Evolutionary conservation across 345 rosid species (phyloP).

Genomic region (Arabis alpina): DNA sequence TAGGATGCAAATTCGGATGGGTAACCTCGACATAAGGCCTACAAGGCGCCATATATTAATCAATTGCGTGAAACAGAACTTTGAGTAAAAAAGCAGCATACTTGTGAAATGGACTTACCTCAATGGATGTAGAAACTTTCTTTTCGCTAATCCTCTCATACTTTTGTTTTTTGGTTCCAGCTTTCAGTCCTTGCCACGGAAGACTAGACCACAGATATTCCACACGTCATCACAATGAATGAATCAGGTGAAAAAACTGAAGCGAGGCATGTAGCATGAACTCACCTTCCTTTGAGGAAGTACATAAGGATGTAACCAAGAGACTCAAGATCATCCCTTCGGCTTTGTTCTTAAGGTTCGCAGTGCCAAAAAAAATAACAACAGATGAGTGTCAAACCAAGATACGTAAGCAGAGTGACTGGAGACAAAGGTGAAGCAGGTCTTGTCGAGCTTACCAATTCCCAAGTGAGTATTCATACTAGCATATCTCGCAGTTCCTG

Average conservation of each 20-base stretch:
- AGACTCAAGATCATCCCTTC: constrained; percentile 96
- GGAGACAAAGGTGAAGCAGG: not conserved
- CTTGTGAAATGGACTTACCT: constrained; percentile 32
- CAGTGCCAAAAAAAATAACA: constrained; percentile 26
- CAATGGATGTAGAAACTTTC: constrained; percentile 49
- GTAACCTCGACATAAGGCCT: constrained; percentile 43
- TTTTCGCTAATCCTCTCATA: constrained; percentile 53
- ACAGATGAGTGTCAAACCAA: constrained; percentile 12
- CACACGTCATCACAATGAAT: constrained; percentile 25
- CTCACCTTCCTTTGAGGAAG: constrained; percentile 71
- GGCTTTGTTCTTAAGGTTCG: constrained; percentile 60
- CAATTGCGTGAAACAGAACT: not conserved
- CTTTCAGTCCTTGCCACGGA: constrained; percentile 55
- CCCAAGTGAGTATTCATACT: constrained; percentile 69
- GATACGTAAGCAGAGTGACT: constrained; percentile 5
- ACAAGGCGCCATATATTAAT: constrained; percentile 2
- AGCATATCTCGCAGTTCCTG: constrained; percentile 75
- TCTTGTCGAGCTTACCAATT: constrained; percentile 45
- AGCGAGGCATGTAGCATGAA: constrained; percentile 17
- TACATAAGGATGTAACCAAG: constrained; percentile 94
- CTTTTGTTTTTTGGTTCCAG: constrained; percentile 52
- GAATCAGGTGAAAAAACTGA: constrained; percentile 1
- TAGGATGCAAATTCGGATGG: constrained; percentile 65
- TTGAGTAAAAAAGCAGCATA: constrained; percentile 12
- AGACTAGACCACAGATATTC: constrained; percentile 35